These are phyloP conservation scores for Aspergillus floridensis DNA, from an alignment of 2,329 filamentous ascomycete species.

Conservation along the genomic window DNA sequence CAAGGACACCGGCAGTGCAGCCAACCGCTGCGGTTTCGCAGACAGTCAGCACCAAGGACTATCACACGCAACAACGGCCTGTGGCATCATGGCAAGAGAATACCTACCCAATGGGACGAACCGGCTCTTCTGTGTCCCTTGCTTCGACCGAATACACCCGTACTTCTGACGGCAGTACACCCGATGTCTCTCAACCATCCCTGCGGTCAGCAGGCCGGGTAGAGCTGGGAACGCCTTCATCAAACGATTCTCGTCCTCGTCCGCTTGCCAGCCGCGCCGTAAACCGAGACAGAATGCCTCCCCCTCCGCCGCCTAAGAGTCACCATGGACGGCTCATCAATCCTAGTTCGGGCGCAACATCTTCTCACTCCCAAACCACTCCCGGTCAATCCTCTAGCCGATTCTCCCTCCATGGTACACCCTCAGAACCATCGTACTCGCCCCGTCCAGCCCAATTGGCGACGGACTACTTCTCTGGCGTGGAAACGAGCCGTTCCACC, in stretches of 20 bases:
- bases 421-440: conserved; percentile 22
- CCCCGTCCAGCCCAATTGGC: conserved; percentile 54
- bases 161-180: conserved; percentile 47
- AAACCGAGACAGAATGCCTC: conserved; percentile 62
- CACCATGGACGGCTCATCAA: conserved; percentile 74
- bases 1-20: conserved; percentile 11
- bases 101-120: conserved; percentile 1
- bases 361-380: conserved; percentile 24
- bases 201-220: conserved; percentile 50
- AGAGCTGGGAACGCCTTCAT: conserved; percentile 58
- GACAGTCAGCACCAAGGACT: background rate
- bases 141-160: conserved; percentile 12
- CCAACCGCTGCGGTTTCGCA: background rate
- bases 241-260: conserved; percentile 51
- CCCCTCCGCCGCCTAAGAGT: conserved; percentile 68
- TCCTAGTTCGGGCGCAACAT: conserved; percentile 29
- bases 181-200: conserved; percentile 49
- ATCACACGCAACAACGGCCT: background rate
- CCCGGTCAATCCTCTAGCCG: conserved; percentile 27
- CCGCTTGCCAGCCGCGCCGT: conserved; percentile 28
- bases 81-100: conserved; percentile 2
- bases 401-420: conserved; percentile 25
- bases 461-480: conserved; percentile 36
- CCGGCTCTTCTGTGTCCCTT: conserved; percentile 9
- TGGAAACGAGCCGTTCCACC: conserved; percentile 13